Base-by-base conservation (phyloP, 2,329 filamentous ascomycete species). In the Diaporthe sp. region DNA sequence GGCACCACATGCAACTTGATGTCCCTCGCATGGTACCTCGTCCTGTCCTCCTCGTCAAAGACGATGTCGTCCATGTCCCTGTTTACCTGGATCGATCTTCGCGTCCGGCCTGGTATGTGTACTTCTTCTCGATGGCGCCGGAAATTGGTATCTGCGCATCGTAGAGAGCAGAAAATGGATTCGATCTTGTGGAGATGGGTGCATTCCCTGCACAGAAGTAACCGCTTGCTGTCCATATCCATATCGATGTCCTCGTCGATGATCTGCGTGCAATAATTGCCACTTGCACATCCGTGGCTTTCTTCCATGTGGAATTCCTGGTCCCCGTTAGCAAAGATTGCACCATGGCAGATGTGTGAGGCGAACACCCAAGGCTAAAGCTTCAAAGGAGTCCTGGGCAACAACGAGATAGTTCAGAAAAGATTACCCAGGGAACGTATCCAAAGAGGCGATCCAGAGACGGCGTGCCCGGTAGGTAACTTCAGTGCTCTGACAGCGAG, bases 161-260 rank as follows among this genome's bases (percentile, higher is more conserved):
- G 76, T 9, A 78, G 71, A 44, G 78, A 81, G 78, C 83, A 84
- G 79, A 81, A 84, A 13, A 81, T 67, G 4, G 81, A 79, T 8
- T 78, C 75, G 13, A 79, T 76, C 73, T 80, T 80, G 42, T 82
- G 79, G 22, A 78, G 71, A 28, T 77, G 71, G 10, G 82, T 78
- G 77, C 83, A 84, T 72, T 84, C 82, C 31, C 76, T 79, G 79
- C 83, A 84, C 77, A 84, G 81, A 62, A 72, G 78, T 31, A 72
- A 72, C 12, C 73, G 69, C 19, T 74, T 70, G 53, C 70, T 75
- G 39, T 76, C 74, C 73, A 76, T 68, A 34, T 77, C 76, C 76
- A 79, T 79, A 25, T 75, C 76, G 10, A 77, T 67, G 58, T 80
- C 76, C n/a, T 77, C 75, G n/a, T 77, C 79, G n/a, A 70, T 57